A percentile compares a stretch with the other conserved stretches of the same genome.
These are phyloP conservation scores for Boletus smithii DNA, from an alignment of 1,284 basidiomycete species.

Conservation along the genomic window DNA sequence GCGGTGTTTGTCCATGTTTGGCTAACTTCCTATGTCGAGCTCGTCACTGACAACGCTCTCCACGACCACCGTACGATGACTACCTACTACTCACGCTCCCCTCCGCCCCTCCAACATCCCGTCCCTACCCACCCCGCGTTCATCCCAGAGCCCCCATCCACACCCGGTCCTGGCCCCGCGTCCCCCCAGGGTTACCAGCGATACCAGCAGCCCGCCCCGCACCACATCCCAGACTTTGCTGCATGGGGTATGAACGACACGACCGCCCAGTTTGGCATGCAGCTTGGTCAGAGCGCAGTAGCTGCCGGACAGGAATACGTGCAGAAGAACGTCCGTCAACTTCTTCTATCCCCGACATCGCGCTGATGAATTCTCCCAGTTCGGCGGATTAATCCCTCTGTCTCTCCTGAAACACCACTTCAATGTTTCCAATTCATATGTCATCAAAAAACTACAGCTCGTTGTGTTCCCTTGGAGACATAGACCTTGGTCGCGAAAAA, in stretches of 20 bases:
- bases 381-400: constrained; percentile 75
- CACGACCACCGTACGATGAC: too few relatives aligned
- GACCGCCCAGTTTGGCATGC: constrained; percentile 95
- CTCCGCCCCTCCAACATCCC: constrained; percentile 83
- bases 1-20: constrained; percentile 28
- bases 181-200: constrained; percentile 77
- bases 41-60: too few relatives aligned
- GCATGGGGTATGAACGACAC: constrained; percentile 89
- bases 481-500: constrained; percentile 72
- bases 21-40: too few relatives aligned
- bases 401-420: constrained; percentile 89
- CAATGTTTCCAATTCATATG: constrained; percentile 96
- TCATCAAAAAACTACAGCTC: constrained; percentile 85
- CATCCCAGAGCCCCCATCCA: constrained; percentile 84
- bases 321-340: constrained; percentile 78
- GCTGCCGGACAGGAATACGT: constrained; percentile 95
- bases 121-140: constrained; percentile 88
- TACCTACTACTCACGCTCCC: constrained; percentile 55
- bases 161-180: constrained; percentile 47
- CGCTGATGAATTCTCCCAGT: constrained; percentile 42
- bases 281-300: constrained; percentile 90
- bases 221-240: constrained; percentile 53
- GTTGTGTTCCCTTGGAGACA: constrained; percentile 97
- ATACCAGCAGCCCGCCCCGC: constrained; percentile 43
- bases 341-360: background rate